phyloP scores from a whole-genome alignment of 1,139 yeast species.

The Sugiyamaella japonica region DNA sequence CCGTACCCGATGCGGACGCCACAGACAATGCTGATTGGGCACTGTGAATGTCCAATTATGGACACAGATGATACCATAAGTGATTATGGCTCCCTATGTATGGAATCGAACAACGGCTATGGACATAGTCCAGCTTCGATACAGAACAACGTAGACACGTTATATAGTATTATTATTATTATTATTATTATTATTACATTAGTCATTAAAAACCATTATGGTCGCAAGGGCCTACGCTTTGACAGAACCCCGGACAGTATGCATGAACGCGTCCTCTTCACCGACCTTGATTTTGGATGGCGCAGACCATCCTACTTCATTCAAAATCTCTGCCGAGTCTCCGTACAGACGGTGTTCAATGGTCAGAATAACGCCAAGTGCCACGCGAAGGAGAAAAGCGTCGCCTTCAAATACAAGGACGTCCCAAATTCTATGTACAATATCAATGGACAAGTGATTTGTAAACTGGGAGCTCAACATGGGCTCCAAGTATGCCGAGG shows the following conservation, averaged over 20 bases:
- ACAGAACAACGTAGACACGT: background rate
- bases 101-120: too few species aligned
- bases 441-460: constrained; percentile 42
- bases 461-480: constrained; percentile 43
- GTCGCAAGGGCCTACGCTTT: constrained; percentile 21
- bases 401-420: constrained; percentile 63
- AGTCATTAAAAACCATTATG: constrained; percentile 11
- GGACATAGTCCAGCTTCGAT: too few species aligned
- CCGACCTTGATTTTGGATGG: constrained; percentile 47
- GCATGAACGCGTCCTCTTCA: constrained; percentile 51
- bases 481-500: constrained; percentile 43
- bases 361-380: constrained; percentile 50
- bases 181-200: constrained; percentile 1
- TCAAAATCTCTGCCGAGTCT: constrained; percentile 47
- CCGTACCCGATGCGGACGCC: background rate
- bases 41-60: background rate
- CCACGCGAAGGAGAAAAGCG: constrained; percentile 49
- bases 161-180: background rate
- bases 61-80: background rate
- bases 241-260: constrained; percentile 43
- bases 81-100: background rate
- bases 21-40: background rate
- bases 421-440: constrained; percentile 52
- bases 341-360: constrained; percentile 58
- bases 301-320: constrained; percentile 38